Base-by-base conservation (phyloP, 495 filamentous ascomycete species). In the Penicillium waksmanii region DNA sequence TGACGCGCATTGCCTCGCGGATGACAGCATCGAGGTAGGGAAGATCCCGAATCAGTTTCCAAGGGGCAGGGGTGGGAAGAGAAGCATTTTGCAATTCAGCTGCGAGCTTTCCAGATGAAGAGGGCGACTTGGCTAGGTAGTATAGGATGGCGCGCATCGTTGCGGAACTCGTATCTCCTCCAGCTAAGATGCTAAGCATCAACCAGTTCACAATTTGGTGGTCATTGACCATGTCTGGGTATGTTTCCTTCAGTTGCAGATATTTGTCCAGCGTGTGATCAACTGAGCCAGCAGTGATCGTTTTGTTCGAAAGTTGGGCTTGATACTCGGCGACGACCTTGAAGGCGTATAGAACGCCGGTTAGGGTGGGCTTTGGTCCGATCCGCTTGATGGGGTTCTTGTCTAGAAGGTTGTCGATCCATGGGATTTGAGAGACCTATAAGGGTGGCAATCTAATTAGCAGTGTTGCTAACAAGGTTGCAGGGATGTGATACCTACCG, bases 1-100 rank as follows among this genome's bases (percentile, higher is more conserved):
- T 85, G 23, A 91, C 52, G 2, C 90, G 80, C 67, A 91, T 81
- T 1, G 84, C 51, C 40, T 77, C 73, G 12, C 54, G 53, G 35
- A 74, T 64, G 34, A 73, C 68, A 8, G 70, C 71, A 38, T 70
- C 59, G 4, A 72, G 60, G 43, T 70, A 76, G 9, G 56, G 56
- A 4, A 68, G 47, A 18, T 66, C 66, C 4, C 67, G 59, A 19
- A 64, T 61, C 1, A 36, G 27, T 15, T 54, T 61, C 60, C 60
- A 68, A 3, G 60, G 55, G 0, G 60, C 60, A 12, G 55, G 57
- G 7, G 53, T 38, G 17, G 59, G 51, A n/a, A 66, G 55, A 46
- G 44, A 31, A 3, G 53, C 62, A 3, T 47, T 27, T 51, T 59
- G 18, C 2, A 73, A 40, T 42, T 72, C 68, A 15, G 43, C 34